Evolutionary conservation across 2,329 filamentous ascomycete species (phyloP).

Genomic region (Aspergillus sp.): DNA sequence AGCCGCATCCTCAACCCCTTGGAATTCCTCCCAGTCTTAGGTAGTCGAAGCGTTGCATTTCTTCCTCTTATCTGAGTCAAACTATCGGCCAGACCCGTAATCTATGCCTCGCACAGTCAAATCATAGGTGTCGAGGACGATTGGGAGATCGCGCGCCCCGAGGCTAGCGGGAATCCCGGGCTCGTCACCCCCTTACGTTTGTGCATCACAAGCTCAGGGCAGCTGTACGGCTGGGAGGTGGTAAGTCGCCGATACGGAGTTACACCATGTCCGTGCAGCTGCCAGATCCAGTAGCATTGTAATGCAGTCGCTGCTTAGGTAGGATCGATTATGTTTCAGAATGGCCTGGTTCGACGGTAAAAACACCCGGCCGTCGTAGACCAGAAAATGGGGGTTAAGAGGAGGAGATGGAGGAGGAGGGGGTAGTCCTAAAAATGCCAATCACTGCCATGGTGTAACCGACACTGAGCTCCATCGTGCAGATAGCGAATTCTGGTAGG

Average conservation of each 20-base stretch:
- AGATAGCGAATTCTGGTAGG: constrained; percentile 2
- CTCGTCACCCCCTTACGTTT: constrained; percentile 9
- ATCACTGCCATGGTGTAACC: not conserved
- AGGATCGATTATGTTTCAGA: constrained; percentile 1
- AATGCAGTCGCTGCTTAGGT: not conserved
- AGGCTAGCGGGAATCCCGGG: constrained; percentile 4
- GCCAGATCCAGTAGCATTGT: not conserved
- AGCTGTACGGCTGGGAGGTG: constrained; percentile 1
- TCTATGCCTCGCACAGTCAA: not conserved
- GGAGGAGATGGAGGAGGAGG: too few species aligned
- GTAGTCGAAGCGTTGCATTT: not conserved
- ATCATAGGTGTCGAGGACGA: not conserved
- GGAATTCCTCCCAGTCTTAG: not conserved
- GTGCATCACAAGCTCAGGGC: constrained; percentile 7
- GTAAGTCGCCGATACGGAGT: not conserved
- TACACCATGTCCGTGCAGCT: constrained; percentile 4
- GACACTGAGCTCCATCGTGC: not conserved
- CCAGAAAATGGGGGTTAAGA: not conserved
- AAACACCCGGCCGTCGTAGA: constrained; percentile 12
- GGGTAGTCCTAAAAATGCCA: not conserved
- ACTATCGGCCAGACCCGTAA: not conserved
- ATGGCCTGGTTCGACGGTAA: constrained; percentile 14
- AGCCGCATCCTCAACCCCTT: constrained; percentile 2
- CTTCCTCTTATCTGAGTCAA: not conserved
- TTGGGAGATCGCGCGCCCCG: not conserved